These are phyloP conservation scores for Microthlaspi erraticum DNA, from an alignment of 345 rosid species.

Conservation along the genomic window DNA sequence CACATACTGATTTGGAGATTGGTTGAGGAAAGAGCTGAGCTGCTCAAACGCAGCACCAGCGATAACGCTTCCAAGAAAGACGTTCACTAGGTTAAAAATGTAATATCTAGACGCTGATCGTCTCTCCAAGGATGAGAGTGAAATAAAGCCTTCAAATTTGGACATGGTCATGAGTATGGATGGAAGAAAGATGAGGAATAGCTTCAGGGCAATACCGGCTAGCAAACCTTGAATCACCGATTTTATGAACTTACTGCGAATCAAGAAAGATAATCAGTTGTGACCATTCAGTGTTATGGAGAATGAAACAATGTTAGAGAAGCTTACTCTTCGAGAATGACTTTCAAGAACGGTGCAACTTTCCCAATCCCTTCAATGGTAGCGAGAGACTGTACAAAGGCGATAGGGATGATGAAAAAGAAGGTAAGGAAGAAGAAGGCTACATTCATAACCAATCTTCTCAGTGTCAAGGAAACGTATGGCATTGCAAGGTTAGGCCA, in stretches of 20 bases:
- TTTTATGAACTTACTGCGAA: slow-evolving; percentile 65
- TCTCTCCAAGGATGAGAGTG: slow-evolving; percentile 79
- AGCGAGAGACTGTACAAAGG: slow-evolving; percentile 91
- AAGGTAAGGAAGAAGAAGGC: slow-evolving; percentile 97
- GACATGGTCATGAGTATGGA: slow-evolving; percentile 92
- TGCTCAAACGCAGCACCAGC: slow-evolving; percentile 85
- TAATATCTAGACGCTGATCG: slow-evolving; percentile 91
- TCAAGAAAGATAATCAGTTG: background rate
- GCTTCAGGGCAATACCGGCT: slow-evolving; percentile 87
- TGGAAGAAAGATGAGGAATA: slow-evolving; percentile 96
- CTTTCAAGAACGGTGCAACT: slow-evolving; percentile 65
- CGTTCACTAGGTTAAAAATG: slow-evolving; percentile 77
- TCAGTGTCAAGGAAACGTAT: slow-evolving; percentile 68
- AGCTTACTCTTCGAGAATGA: slow-evolving; percentile 69
- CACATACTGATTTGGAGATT: slow-evolving; percentile 73
- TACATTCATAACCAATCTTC: slow-evolving; percentile 70
- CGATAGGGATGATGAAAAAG: slow-evolving; percentile 92
- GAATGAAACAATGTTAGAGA: slow-evolving; percentile 7
- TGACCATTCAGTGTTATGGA: slow-evolving; percentile 2
- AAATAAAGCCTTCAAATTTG: slow-evolving; percentile 87
- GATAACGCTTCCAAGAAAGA: slow-evolving; percentile 74
- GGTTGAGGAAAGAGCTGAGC: slow-evolving; percentile 64
- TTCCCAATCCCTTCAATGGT: slow-evolving; percentile 83
- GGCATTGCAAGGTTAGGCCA: slow-evolving; percentile 93
- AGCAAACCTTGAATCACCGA: slow-evolving; percentile 83